Evolutionary conservation across 73 alveolate species (phyloP).

Genomic region (Tetrahymena thermophila): DNA sequence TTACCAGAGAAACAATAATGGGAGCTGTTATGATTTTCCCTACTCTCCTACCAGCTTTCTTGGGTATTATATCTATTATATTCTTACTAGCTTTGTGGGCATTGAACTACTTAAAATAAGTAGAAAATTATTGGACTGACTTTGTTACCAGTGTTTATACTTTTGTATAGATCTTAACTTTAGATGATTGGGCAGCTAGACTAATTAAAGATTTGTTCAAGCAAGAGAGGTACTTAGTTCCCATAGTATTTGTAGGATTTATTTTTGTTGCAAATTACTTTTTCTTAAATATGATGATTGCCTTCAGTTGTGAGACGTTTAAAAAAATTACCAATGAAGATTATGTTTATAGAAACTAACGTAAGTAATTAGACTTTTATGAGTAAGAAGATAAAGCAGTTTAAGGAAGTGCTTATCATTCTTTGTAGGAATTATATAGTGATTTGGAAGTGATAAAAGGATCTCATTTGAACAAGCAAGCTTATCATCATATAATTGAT

Average conservation of each 20-base stretch:
- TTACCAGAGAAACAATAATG: not conserved
- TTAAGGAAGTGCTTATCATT: not conserved
- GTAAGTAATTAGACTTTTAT: not conserved
- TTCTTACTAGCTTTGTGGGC: not conserved
- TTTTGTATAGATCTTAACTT: not conserved
- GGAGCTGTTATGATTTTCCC: not conserved
- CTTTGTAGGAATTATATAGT: not conserved
- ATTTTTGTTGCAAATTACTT: not conserved
- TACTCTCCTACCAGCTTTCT: not conserved
- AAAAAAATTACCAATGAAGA: not conserved
- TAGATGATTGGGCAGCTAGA: not conserved
- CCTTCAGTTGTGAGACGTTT: not conserved
- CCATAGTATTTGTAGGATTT: not conserved
- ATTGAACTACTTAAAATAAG: not conserved
- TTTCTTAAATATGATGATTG: not conserved
- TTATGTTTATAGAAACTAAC: not conserved
- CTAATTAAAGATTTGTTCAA: not conserved
- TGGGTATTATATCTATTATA: not conserved
- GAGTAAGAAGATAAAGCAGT: not conserved
- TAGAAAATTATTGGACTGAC: not conserved
- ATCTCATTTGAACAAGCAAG: not conserved
- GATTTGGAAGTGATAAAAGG: not conserved
- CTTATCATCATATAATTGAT: not conserved
- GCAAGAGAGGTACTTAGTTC: not conserved
- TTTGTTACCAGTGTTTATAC: not conserved